Percentiles rank a stretch among this genome's conserved stretches.
Conservation (phyloP, 176 grass and related monocot species). For the Dactylis glomerata region DNA sequence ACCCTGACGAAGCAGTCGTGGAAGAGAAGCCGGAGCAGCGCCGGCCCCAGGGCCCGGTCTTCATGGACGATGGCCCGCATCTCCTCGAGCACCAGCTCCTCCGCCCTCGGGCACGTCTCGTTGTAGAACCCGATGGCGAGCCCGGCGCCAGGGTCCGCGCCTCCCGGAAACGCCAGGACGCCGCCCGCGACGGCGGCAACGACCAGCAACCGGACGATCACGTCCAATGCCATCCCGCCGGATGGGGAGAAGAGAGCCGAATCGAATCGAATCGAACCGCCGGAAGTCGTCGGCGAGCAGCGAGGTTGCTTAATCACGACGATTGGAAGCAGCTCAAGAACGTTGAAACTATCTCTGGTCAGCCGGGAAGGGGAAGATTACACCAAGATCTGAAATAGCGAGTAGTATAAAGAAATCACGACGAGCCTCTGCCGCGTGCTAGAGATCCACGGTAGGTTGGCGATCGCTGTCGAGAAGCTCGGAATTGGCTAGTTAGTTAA, state of each 20-base stretch:
- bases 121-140: constrained; percentile 53
- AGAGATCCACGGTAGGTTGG: constrained; percentile 10
- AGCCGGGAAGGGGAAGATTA: neutral
- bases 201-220: neutral
- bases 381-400: too few relatives aligned
- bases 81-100: constrained; percentile 54
- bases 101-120: constrained; percentile 31
- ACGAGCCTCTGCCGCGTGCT: neutral
- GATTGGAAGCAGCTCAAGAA: constrained; percentile 3
- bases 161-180: neutral
- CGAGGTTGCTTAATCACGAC: constrained; percentile 5
- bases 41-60: constrained; percentile 35
- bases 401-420: constrained; percentile 30
- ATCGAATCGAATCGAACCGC: neutral
- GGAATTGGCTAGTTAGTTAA: constrained; percentile 33
- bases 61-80: constrained; percentile 24
- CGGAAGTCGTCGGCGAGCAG: neutral
- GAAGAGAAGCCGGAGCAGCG: constrained; percentile 53
- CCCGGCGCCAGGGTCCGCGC: neutral
- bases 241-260: neutral
- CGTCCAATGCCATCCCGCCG: constrained; percentile 32
- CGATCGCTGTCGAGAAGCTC: constrained; percentile 38
- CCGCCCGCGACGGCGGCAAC: neutral
- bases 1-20: constrained; percentile 73
- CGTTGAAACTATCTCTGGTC: constrained; percentile 15